Evolutionary conservation across 306 rosid genomes (phyloP), one percentile per base, ranked within the genome.

Genomic region (barrel medic (Medicago truncatula)): DNA sequence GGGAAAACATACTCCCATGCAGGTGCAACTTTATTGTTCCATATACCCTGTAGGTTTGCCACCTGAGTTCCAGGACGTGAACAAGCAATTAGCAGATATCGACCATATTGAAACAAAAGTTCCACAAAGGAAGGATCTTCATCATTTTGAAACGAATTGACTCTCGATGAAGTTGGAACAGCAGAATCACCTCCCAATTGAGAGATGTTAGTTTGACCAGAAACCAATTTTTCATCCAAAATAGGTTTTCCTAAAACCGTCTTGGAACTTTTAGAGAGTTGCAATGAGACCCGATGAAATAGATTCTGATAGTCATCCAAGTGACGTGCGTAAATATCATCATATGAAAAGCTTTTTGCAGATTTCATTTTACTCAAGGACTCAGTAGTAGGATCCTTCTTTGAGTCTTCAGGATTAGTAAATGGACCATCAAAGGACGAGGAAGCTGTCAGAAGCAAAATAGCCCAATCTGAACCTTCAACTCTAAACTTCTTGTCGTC

Each of bases 101-200:
- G 88, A 78, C 97, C 96, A 75, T 87, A 94, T 77, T 94, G 98
- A 83, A 94, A 94, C 81, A 94, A 80, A 60, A 92, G 96, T 86
- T 92, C 97, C 68, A 94, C 88, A 63, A 94, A 74, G 38, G 97
- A 90, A 82, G 97, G 98, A 71, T 94, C 98, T 90, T 94, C 97
- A 66, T 94, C 93, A 43, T 80, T 85, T 85, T 77, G 83, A 78
- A 94, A 94, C 67, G 95, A 83, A 46, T 91, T 90, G 73, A 94
- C 87, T 84, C 98, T 90, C 36, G 85, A 90, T 78, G 95, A 91
- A 83, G 97, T 94, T 78, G 98, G 87, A 74, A 86, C 28, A 5
- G 81, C 74, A 64, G 34, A 81, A 76, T 49, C 82, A 61, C 77
- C 86, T 73, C 82, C 78, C 78, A 76, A 67, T 64, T 74, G 69